phyloP scores from a whole-genome alignment of 306 rosid genomes.

The Casuarina glauca region DNA sequence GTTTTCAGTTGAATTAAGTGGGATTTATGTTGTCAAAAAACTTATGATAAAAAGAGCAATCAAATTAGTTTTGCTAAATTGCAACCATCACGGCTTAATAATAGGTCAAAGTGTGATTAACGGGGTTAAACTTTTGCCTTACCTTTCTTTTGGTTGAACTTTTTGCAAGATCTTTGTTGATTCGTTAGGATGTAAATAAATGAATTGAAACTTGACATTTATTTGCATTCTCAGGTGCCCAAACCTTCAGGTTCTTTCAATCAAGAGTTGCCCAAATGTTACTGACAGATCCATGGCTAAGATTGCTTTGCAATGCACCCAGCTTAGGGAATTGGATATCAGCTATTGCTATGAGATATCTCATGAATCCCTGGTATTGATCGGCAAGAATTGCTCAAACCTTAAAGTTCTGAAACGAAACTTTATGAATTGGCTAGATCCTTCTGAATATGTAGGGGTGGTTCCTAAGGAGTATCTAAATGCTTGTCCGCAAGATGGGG shows the following conservation, averaged over 20 bases:
- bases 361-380: conserved; percentile 40
- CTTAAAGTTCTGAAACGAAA: conserved; percentile 71
- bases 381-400: conserved; percentile 63
- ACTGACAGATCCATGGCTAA: conserved; percentile 65
- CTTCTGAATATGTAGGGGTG: conserved; percentile 63
- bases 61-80: background rate
- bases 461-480: conserved; percentile 68
- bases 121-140: background rate
- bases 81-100: background rate
- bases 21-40: background rate
- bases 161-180: background rate
- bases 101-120: background rate
- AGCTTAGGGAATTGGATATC: conserved; percentile 55
- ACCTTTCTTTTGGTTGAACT: background rate
- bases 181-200: background rate
- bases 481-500: conserved; percentile 87
- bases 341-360: conserved; percentile 69
- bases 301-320: conserved; percentile 47
- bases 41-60: background rate
- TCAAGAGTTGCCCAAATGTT: conserved; percentile 73
- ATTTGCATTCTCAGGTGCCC: conserved; percentile 55
- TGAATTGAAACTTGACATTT: conserved; percentile 4
- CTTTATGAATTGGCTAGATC: conserved; percentile 67
- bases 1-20: background rate
- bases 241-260: conserved; percentile 69